Evolutionary conservation across 805 yeast species (phyloP).

Genomic region (Monosporozyma unispora): DNA sequence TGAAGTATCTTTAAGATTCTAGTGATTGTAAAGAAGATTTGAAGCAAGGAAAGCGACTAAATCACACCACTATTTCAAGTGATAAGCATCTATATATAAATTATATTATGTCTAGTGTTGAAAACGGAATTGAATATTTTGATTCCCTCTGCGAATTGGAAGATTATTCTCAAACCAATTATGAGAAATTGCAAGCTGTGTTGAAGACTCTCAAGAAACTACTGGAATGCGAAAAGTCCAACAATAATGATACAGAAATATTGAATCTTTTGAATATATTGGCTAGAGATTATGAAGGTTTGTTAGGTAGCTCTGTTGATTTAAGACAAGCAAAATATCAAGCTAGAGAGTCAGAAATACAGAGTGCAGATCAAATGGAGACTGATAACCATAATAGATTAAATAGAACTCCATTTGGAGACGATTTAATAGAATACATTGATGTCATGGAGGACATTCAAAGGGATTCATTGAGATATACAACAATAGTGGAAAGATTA

Average conservation of each 20-base stretch:
- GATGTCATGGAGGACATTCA: constrained; percentile 13
- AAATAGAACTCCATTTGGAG: not conserved
- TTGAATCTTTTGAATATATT: constrained; percentile 10
- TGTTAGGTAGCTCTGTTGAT: constrained; percentile 12
- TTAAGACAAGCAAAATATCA: constrained; percentile 17
- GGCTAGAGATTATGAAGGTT: constrained; percentile 7
- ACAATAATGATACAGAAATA: constrained; percentile 10
- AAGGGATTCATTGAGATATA: constrained; percentile 16
- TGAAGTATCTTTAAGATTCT: not conserved
- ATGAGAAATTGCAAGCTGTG: constrained; percentile 11
- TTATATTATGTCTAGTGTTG: not conserved
- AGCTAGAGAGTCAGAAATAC: constrained; percentile 14
- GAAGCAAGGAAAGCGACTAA: not conserved
- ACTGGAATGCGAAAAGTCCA: constrained; percentile 8
- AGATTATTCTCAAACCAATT: constrained; percentile 15
- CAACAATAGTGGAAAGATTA: constrained; percentile 19
- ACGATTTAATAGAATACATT: constrained; percentile 14
- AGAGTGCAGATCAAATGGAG: not conserved
- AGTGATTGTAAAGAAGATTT: not conserved
- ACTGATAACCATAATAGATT: constrained; percentile 4
- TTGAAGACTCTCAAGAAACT: constrained; percentile 10
- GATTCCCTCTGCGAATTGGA: constrained; percentile 23
- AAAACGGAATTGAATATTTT: constrained; percentile 13
- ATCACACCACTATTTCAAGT: not conserved
- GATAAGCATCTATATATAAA: not conserved